Evolutionary conservation across 1,284 basidiomycete genomes (phyloP).

Genomic region (Hypsizygus ulmarius): DNA sequence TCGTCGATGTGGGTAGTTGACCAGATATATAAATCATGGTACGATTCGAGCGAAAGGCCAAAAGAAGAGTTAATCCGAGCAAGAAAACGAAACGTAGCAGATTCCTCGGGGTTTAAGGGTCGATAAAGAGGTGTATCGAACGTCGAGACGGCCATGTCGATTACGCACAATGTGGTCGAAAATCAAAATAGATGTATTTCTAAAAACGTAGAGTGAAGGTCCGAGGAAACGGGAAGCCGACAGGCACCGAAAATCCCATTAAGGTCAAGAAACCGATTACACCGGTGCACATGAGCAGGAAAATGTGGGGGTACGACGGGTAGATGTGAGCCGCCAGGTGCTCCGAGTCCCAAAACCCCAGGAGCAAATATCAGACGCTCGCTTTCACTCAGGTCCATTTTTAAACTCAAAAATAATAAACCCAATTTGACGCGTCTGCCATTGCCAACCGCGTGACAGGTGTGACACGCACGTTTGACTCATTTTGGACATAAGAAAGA

Average conservation of each 20-base stretch:
- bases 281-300: too few relatives aligned
- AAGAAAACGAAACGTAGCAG: slow-evolving; percentile 59
- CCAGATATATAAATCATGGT: slow-evolving; percentile 73
- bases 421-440: neutral
- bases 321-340: too few relatives aligned
- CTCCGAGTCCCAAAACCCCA: too few relatives aligned
- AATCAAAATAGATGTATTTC: slow-evolving; percentile 1
- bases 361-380: too few relatives aligned
- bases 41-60: slow-evolving; percentile 49
- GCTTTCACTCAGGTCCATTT: too few relatives aligned
- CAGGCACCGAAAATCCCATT: neutral
- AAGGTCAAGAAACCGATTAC: too few relatives aligned
- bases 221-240: slow-evolving; percentile 6
- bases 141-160: slow-evolving; percentile 11
- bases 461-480: slow-evolving; percentile 22
- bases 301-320: too few relatives aligned
- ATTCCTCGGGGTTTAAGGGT: slow-evolving; percentile 45
- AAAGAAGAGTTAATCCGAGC: slow-evolving; percentile 54
- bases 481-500: slow-evolving; percentile 7
- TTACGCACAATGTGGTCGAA: slow-evolving; percentile 1
- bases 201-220: neutral
- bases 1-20: slow-evolving; percentile 58
- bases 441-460: slow-evolving; percentile 11
- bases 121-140: slow-evolving; percentile 42
- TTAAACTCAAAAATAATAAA: too few relatives aligned